Evolutionary conservation across 1,284 basidiomycete genomes (phyloP).

Genomic region (Austroboletus niveus): DNA sequence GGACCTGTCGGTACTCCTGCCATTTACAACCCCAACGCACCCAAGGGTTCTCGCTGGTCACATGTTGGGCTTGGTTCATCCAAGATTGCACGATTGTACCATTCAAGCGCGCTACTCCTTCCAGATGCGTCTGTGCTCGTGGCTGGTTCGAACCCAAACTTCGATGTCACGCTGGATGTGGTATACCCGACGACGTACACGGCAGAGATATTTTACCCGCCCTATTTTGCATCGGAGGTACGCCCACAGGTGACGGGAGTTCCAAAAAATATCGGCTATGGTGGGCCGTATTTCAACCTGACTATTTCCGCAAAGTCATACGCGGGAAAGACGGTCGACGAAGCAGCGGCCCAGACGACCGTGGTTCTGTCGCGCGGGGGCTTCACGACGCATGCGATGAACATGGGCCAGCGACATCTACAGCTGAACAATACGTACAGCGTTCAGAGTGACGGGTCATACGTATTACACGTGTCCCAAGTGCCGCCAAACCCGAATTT

Average conservation of each 20-base stretch:
- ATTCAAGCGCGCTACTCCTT: constrained; percentile 86
- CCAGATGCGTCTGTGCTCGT: constrained; percentile 86
- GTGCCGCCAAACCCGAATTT: too few species aligned
- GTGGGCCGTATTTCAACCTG: constrained; percentile 77
- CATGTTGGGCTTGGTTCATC: constrained; percentile 61
- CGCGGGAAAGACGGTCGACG: constrained; percentile 54
- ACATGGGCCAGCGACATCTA: too few species aligned
- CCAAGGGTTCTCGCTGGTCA: constrained; percentile 71
- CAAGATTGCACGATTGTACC: constrained; percentile 78
- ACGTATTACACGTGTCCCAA: too few species aligned
- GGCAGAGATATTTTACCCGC: constrained; percentile 86
- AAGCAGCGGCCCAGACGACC: constrained; percentile 73
- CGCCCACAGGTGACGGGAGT: constrained; percentile 76
- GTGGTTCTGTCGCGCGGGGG: constrained; percentile 69
- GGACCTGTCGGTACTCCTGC: constrained; percentile 71
- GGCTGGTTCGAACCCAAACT: constrained; percentile 92
- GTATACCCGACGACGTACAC: constrained; percentile 84
- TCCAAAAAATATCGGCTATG: constrained; percentile 76
- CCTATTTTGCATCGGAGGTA: constrained; percentile 72
- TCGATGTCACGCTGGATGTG: constrained; percentile 68
- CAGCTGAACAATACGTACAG: too few species aligned
- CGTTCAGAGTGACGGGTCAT: too few species aligned
- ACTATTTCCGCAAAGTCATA: constrained; percentile 46
- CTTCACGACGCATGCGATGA: too few species aligned
- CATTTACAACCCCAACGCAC: constrained; percentile 71